These are phyloP conservation scores for Paramecium tetraurelia DNA, from an alignment of 73 alveolate genomes.

Conservation along the genomic window DNA sequence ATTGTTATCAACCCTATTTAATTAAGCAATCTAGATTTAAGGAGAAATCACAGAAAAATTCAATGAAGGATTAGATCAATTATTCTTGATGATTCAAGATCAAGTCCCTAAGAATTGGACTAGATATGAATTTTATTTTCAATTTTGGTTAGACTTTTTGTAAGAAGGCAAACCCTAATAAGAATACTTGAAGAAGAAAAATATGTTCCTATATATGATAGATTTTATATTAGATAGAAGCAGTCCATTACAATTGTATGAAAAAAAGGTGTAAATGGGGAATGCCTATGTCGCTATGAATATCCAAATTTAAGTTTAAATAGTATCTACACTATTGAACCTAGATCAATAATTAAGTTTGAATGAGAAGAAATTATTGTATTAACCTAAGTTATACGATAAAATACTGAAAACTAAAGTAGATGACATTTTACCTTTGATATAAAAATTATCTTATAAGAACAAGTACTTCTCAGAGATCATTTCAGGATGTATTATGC, in stretches of 20 bases:
- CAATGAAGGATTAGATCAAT: background rate
- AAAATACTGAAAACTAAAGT: background rate
- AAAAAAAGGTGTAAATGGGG: conserved; percentile 49
- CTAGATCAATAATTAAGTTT: background rate
- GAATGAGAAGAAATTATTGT: conserved; percentile 34
- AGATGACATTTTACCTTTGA: background rate
- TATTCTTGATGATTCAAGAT: conserved; percentile 53
- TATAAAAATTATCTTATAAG: background rate
- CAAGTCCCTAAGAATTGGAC: conserved; percentile 80
- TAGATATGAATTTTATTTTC: conserved; percentile 69
- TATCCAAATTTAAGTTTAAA: conserved; percentile 20
- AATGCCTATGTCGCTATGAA: background rate
- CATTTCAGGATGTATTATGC: background rate
- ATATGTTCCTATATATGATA: conserved; percentile 51
- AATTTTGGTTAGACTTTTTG: conserved; percentile 63
- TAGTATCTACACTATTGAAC: background rate
- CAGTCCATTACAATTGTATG: conserved; percentile 58
- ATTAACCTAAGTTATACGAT: background rate
- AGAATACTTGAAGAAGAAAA: conserved; percentile 14
- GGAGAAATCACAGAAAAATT: background rate
- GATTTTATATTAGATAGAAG: conserved; percentile 68
- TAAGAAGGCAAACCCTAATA: conserved; percentile 51
- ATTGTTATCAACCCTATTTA: conserved; percentile 1
- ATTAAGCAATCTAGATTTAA: background rate
- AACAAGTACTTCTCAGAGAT: conserved; percentile 11